Evolutionary conservation across 2,329 filamentous ascomycete species (phyloP).

Genomic region (Cercospora brassicicola): DNA sequence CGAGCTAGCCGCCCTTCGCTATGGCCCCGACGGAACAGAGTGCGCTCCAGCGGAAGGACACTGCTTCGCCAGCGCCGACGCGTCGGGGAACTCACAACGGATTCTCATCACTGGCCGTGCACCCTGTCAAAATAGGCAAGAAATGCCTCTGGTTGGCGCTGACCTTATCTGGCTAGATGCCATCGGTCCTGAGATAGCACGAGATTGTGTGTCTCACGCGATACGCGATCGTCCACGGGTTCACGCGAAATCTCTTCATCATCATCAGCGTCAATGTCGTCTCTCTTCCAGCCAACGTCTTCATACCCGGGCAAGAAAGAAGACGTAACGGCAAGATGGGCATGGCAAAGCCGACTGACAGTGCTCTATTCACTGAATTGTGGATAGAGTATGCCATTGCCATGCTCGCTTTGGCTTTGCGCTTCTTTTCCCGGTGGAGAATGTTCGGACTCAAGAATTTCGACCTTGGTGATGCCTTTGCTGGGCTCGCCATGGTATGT

Average conservation of each 20-base stretch:
- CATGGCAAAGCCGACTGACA: not conserved
- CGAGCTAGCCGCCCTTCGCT: not conserved
- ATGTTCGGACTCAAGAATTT: slow-evolving; percentile 21
- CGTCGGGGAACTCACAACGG: not conserved
- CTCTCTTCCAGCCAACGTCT: not conserved
- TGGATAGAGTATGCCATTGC: slow-evolving; percentile 22
- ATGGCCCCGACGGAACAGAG: not conserved
- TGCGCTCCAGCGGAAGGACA: not conserved
- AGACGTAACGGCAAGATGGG: slow-evolving; percentile 7
- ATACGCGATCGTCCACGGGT: not conserved
- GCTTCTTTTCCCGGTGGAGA: slow-evolving; percentile 20
- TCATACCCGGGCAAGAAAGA: not conserved
- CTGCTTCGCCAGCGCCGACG: not conserved
- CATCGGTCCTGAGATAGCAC: not conserved
- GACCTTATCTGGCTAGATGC: not conserved
- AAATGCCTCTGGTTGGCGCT: not conserved
- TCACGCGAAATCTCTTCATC: not conserved
- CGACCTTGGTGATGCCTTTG: slow-evolving; percentile 23
- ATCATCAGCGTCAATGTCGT: not conserved
- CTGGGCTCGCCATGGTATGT: slow-evolving; percentile 18
- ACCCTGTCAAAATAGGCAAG: not conserved
- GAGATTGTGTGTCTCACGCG: slow-evolving; percentile 8
- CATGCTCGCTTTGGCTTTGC: slow-evolving; percentile 16
- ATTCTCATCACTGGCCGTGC: not conserved
- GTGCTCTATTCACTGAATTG: slow-evolving; percentile 18